phyloP scores from a whole-genome alignment of 2,329 filamentous ascomycete species.

The Calonectria ilicicola region DNA sequence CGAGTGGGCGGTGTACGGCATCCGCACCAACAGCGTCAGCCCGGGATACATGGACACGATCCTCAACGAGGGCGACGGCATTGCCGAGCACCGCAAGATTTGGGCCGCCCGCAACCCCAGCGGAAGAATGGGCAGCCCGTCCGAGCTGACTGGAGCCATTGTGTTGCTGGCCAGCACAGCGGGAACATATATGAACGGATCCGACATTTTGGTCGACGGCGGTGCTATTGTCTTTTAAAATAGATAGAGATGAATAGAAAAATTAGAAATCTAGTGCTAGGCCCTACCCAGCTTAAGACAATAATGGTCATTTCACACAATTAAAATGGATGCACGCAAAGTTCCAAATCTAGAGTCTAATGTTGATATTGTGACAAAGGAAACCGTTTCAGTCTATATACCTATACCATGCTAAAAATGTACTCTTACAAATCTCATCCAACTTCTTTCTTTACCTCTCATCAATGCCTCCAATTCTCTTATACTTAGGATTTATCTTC shows the following conservation, averaged over 20 bases:
- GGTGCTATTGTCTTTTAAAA: conserved; percentile 42
- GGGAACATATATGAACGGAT: conserved; percentile 74
- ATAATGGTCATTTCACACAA: neutral
- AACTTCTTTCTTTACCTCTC: neutral
- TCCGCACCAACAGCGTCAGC: conserved; percentile 76
- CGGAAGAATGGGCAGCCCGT: conserved; percentile 72
- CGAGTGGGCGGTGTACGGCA: conserved; percentile 79
- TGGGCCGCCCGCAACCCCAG: conserved; percentile 72
- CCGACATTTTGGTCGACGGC: conserved; percentile 74
- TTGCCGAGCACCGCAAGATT: conserved; percentile 62
- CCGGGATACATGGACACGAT: conserved; percentile 85
- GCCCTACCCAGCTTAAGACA: neutral
- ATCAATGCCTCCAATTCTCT: neutral
- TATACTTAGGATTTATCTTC: neutral
- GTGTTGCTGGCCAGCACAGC: conserved; percentile 69
- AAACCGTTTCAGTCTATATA: conserved; percentile 5
- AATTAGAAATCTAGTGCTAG: neutral
- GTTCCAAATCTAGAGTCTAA: neutral
- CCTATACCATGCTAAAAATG: neutral
- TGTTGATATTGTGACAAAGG: neutral
- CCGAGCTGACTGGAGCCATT: conserved; percentile 71
- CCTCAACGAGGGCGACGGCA: conserved; percentile 73
- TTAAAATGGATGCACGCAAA: neutral
- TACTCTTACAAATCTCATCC: neutral
- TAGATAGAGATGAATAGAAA: neutral